A percentile compares a stretch with the other conserved stretches of the same genome.
phyloP scores from a whole-genome alignment of 306 rosid genomes.

The Malus orientalis region DNA sequence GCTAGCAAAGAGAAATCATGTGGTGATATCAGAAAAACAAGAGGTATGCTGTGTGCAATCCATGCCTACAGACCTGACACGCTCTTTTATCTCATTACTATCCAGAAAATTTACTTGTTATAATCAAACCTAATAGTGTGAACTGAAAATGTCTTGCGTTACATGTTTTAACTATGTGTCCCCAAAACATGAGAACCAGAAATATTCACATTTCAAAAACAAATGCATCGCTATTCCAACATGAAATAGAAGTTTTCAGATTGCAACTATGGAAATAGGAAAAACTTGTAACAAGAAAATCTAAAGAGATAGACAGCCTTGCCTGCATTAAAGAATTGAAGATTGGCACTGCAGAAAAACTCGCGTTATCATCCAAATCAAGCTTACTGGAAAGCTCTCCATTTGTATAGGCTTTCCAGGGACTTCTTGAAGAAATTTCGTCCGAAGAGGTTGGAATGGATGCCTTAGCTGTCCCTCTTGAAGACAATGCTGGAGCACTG shows the following conservation, averaged over 20 bases:
- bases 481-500: constrained; percentile 96
- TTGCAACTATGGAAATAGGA: neutral
- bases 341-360: constrained; percentile 86
- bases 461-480: constrained; percentile 71
- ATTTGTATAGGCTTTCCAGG: constrained; percentile 75
- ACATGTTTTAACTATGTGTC: neutral
- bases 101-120: neutral
- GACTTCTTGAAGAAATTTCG: constrained; percentile 65
- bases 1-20: neutral
- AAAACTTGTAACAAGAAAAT: neutral
- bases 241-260: neutral
- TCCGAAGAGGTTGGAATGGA: constrained; percentile 47
- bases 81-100: neutral
- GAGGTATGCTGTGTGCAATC: neutral
- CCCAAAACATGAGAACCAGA: neutral
- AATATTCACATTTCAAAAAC: neutral
- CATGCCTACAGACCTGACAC: neutral
- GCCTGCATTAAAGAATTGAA: constrained; percentile 94
- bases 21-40: neutral
- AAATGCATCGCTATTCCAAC: neutral
- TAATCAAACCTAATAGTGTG: neutral
- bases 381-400: constrained; percentile 69
- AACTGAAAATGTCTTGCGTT: neutral
- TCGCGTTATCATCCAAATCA: constrained; percentile 71
- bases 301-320: constrained; percentile 17